A percentile compares a stretch with the other conserved stretches of the same genome.
Evolutionary conservation across 257 asterid genomes (phyloP).

Genomic region (Solanum acaule): DNA sequence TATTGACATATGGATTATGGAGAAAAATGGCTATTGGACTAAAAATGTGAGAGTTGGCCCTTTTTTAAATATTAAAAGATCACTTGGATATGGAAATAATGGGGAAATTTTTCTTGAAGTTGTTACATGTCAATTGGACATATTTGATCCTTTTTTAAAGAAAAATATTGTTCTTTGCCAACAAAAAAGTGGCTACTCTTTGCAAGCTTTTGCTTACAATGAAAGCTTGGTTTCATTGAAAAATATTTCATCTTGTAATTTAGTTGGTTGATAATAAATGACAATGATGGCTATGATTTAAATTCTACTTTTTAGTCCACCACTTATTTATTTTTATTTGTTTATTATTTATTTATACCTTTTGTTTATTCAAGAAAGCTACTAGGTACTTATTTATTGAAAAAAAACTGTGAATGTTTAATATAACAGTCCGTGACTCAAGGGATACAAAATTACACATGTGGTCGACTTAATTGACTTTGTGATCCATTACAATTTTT

Average conservation of each 20-base stretch:
- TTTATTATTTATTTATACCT: background rate
- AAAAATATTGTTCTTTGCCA: background rate
- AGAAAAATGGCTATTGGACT: constrained; percentile 26
- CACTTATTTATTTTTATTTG: background rate
- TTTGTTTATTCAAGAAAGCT: background rate
- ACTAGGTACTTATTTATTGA: background rate
- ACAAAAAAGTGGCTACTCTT: background rate
- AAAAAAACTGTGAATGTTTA: background rate
- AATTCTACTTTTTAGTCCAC: background rate
- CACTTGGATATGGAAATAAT: constrained; percentile 34
- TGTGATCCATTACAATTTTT: background rate
- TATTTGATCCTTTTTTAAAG: background rate
- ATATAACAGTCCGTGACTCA: background rate
- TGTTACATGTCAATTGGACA: background rate
- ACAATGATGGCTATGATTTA: background rate
- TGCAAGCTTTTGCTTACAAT: background rate
- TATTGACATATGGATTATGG: constrained; percentile 34
- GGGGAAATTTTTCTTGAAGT: constrained; percentile 26
- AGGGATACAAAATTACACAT: background rate
- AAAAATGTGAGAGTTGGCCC: constrained; percentile 21
- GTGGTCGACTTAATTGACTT: background rate
- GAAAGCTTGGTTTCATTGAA: constrained; percentile 3
- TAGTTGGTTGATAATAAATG: background rate
- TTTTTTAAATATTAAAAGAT: constrained; percentile 20
- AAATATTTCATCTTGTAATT: background rate